These are phyloP conservation scores for Cryptosporidium ryanae DNA, from an alignment of 169 alveolate genomes.

Conservation along the genomic window DNA sequence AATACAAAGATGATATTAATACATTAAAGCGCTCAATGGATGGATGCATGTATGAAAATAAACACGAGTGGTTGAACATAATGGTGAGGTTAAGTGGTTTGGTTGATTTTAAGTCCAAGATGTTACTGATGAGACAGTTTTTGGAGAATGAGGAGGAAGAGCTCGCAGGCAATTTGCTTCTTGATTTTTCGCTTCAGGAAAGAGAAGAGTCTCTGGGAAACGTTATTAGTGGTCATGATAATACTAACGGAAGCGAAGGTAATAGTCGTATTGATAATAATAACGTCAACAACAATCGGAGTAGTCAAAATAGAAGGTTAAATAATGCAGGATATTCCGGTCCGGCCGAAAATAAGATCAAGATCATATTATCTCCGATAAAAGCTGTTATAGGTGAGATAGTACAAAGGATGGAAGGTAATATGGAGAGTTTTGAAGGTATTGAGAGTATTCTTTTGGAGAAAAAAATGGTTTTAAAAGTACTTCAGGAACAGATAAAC, in stretches of 20 bases:
- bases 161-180: not conserved
- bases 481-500: conserved; percentile 43
- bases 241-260: not conserved
- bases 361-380: conserved; percentile 33
- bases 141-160: conserved; percentile 32
- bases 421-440: conserved; percentile 12
- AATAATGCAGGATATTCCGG: conserved; percentile 62
- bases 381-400: conserved; percentile 29
- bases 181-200: not conserved
- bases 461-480: conserved; percentile 8
- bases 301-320: not conserved
- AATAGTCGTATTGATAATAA: not conserved
- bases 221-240: not conserved
- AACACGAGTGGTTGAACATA: conserved; percentile 21
- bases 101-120: conserved; percentile 34
- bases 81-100: conserved; percentile 13
- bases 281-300: not conserved
- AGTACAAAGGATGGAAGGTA: conserved; percentile 7
- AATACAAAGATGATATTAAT: not conserved
- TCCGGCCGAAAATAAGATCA: conserved; percentile 51
- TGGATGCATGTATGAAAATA: not conserved
- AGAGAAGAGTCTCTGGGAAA: not conserved
- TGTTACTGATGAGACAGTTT: conserved; percentile 22
- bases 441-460: conserved; percentile 6
- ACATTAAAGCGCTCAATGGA: not conserved